phyloP scores from a whole-genome alignment of 768 basidiomycete species.

The Gautieria morchelliformis region DNA sequence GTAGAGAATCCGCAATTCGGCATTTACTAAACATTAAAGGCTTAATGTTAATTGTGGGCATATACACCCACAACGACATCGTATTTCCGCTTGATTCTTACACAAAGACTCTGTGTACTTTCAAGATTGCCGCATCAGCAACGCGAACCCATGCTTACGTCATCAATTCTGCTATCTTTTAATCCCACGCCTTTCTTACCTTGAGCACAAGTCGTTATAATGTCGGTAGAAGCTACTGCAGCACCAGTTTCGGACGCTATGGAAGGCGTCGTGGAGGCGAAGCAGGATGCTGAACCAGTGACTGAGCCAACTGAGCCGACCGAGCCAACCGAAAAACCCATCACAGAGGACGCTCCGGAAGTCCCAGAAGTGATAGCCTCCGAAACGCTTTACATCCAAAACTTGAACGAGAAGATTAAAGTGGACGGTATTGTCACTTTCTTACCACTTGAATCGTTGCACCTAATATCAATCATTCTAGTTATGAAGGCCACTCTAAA shows the following conservation, averaged over 20 bases:
- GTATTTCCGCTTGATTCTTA: too few species aligned
- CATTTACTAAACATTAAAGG: too few species aligned
- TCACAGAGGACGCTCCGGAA: constrained; percentile 2
- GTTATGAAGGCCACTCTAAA: constrained; percentile 84
- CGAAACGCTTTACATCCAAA: constrained; percentile 93
- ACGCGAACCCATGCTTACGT: too few species aligned
- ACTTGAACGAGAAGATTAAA: constrained; percentile 91
- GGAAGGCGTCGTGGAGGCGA: constrained; percentile 4
- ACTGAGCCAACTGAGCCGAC: background rate
- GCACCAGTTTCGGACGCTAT: constrained; percentile 4
- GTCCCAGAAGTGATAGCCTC: constrained; percentile 30
- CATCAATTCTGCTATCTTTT: too few species aligned
- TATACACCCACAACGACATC: too few species aligned
- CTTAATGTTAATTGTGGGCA: too few species aligned
- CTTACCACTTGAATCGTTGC: constrained; percentile 4
- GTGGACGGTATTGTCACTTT: constrained; percentile 44
- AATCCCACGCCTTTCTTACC: too few species aligned
- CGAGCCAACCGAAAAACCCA: background rate
- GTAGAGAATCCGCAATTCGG: too few species aligned
- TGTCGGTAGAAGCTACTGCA: background rate
- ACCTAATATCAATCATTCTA: constrained; percentile 21
- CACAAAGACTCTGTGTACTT: too few species aligned
- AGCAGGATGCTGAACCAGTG: background rate
- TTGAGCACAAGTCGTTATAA: background rate
- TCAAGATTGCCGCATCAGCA: too few species aligned